Percentiles rank a stretch among this genome's conserved stretches.
Conservation (phyloP, 768 basidiomycete genomes). For the Rubroboletus satanas region DNA sequence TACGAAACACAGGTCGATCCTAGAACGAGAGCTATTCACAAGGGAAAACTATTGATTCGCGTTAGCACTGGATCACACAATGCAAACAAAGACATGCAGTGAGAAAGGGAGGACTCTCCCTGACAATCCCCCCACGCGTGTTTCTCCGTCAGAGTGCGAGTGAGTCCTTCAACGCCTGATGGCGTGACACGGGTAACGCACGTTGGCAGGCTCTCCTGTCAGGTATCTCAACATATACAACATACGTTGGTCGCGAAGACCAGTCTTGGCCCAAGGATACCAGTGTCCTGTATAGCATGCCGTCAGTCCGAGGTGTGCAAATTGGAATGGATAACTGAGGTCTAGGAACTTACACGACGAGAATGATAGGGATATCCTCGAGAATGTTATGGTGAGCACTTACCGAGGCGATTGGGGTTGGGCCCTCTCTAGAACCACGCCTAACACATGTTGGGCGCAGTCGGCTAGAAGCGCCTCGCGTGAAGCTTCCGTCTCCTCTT, state of each 20-base stretch:
- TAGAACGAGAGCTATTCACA: neutral
- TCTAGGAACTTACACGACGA: too few relatives aligned
- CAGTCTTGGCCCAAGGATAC: neutral
- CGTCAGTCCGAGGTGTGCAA: neutral
- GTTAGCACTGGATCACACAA: too few relatives aligned
- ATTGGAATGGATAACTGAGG: neutral
- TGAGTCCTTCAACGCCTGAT: too few relatives aligned
- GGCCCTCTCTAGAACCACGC: neutral
- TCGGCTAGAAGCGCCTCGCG: neutral
- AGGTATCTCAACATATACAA: neutral
- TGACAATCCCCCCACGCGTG: neutral
- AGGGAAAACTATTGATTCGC: too few relatives aligned
- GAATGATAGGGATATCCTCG: too few relatives aligned
- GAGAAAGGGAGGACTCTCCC: neutral
- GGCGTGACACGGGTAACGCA: too few relatives aligned
- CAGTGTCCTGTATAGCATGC: neutral
- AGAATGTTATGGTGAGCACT: neutral
- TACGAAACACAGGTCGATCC: neutral
- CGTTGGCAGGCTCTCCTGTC: neutral
- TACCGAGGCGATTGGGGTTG: neutral
- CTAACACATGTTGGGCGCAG: neutral
- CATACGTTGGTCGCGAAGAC: neutral
- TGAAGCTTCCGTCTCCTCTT: neutral
- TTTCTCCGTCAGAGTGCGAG: neutral
- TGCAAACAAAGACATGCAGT: too few relatives aligned